A percentile compares a stretch with the other conserved stretches of the same genome.
Conservation (phyloP, 352 stramenopile species). For the Pythium phragmiticola region DNA sequence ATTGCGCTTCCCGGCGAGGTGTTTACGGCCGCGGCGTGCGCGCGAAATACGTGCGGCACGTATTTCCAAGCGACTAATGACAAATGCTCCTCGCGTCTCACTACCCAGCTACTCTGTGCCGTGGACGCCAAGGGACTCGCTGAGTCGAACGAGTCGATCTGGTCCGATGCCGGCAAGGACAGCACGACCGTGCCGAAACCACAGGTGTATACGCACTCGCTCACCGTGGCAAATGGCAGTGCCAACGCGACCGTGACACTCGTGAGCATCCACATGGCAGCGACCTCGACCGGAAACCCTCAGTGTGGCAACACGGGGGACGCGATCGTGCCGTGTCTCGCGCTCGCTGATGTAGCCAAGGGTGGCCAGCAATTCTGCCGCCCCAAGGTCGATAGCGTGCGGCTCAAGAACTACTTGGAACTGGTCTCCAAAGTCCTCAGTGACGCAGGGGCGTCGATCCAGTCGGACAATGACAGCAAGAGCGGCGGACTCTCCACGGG, state of each 20-base stretch:
- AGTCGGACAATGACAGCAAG: constrained; percentile 17
- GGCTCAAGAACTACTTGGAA: constrained; percentile 31
- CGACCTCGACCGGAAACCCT: constrained; percentile 16
- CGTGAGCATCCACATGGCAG: constrained; percentile 46
- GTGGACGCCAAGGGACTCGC: constrained; percentile 12
- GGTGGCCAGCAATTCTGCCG: constrained; percentile 30
- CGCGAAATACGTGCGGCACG: constrained; percentile 25
- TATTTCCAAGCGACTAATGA: constrained; percentile 37
- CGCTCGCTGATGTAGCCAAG: constrained; percentile 20
- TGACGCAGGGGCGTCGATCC: constrained; percentile 5
- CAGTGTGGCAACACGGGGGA: constrained; percentile 34
- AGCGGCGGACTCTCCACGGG: constrained; percentile 28
- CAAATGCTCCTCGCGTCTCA: constrained; percentile 30
- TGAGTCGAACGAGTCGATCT: constrained; percentile 28
- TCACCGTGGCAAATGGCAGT: not conserved
- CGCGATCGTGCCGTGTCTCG: constrained; percentile 42
- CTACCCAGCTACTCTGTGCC: constrained; percentile 30
- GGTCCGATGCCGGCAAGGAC: constrained; percentile 36
- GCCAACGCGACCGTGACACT: constrained; percentile 23
- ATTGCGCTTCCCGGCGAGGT: constrained; percentile 29
- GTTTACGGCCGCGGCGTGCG: constrained; percentile 24
- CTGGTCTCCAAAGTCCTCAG: too few species aligned
- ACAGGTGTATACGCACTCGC: constrained; percentile 35
- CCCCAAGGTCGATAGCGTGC: constrained; percentile 30
- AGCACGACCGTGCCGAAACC: constrained; percentile 36